Percentiles rank a stretch among this genome's conserved stretches.
Conservation (phyloP, 768 basidiomycete genomes). For the Lyophyllum decastes region DNA sequence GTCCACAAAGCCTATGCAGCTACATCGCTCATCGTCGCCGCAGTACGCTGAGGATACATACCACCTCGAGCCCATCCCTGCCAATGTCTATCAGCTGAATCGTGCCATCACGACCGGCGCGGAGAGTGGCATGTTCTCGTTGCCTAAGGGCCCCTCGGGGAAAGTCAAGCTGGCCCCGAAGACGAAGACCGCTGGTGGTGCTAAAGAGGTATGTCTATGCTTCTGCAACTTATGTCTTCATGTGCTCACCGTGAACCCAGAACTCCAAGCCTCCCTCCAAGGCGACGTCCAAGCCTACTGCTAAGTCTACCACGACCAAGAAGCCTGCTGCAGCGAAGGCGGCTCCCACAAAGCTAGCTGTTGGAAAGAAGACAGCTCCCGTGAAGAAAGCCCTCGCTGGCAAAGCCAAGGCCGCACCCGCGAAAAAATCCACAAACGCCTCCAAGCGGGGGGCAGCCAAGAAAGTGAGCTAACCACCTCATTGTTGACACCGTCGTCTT, state of each 20-base stretch:
- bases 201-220: constrained; percentile 56
- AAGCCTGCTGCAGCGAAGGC: constrained; percentile 39
- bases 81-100: constrained; percentile 71
- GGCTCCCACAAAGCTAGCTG: constrained; percentile 25
- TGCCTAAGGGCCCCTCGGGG: constrained; percentile 51
- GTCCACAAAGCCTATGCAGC: not conserved
- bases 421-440: constrained; percentile 40
- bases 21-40: constrained; percentile 19
- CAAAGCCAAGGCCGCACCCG: constrained; percentile 23
- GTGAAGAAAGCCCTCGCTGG: constrained; percentile 22
- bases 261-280: constrained; percentile 51
- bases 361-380: constrained; percentile 27
- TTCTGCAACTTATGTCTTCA: constrained; percentile 9
- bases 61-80: constrained; percentile 66
- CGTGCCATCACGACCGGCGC: constrained; percentile 72
- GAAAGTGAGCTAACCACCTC: constrained; percentile 44
- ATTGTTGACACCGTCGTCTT: not conserved
- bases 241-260: constrained; percentile 22
- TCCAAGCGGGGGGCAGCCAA: constrained; percentile 55
- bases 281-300: constrained; percentile 28
- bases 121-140: constrained; percentile 43
- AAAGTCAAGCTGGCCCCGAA: constrained; percentile 69
- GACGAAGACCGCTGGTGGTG: constrained; percentile 39
- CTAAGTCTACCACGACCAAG: constrained; percentile 32
- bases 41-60: constrained; percentile 86